These are phyloP conservation scores for Leccinum variicolor DNA, from an alignment of 768 basidiomycete species.

Conservation along the genomic window DNA sequence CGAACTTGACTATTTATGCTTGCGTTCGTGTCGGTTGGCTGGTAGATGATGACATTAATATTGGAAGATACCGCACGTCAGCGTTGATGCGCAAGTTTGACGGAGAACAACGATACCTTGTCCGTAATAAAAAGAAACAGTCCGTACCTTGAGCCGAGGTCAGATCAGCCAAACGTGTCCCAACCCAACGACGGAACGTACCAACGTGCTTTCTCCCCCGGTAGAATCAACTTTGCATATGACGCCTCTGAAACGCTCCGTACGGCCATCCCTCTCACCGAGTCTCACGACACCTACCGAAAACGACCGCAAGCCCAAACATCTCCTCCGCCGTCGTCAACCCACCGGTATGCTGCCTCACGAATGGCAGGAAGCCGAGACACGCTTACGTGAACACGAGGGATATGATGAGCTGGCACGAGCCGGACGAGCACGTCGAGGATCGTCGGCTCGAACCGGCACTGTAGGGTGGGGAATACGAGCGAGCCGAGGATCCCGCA, in stretches of 20 bases:
- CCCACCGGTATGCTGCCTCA: slow-evolving; percentile 62
- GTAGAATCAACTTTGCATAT: slow-evolving; percentile 83
- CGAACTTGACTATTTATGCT: slow-evolving; percentile 64
- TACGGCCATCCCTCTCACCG: too few relatives aligned
- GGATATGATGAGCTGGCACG: slow-evolving; percentile 60
- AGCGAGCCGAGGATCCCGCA: slow-evolving; percentile 84
- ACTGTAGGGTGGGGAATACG: slow-evolving; percentile 72
- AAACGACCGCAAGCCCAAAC: too few relatives aligned
- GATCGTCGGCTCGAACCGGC: slow-evolving; percentile 60
- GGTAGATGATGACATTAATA: too few relatives aligned
- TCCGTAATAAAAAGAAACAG: slow-evolving; percentile 83
- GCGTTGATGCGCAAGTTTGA: neutral
- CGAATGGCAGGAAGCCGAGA: slow-evolving; percentile 64
- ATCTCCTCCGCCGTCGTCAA: too few relatives aligned
- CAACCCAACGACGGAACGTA: slow-evolving; percentile 30
- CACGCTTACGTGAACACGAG: slow-evolving; percentile 78
- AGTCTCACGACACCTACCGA: too few relatives aligned
- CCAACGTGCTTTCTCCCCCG: slow-evolving; percentile 88
- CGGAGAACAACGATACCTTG: slow-evolving; percentile 47
- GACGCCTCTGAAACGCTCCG: slow-evolving; percentile 79
- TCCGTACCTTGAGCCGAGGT: slow-evolving; percentile 43
- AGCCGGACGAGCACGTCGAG: slow-evolving; percentile 61
- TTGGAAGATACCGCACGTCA: neutral
- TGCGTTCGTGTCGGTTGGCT: too few relatives aligned
- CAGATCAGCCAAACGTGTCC: neutral